Conservation (phyloP, 1,284 basidiomycete genomes). For the Ustilago crameri region DNA sequence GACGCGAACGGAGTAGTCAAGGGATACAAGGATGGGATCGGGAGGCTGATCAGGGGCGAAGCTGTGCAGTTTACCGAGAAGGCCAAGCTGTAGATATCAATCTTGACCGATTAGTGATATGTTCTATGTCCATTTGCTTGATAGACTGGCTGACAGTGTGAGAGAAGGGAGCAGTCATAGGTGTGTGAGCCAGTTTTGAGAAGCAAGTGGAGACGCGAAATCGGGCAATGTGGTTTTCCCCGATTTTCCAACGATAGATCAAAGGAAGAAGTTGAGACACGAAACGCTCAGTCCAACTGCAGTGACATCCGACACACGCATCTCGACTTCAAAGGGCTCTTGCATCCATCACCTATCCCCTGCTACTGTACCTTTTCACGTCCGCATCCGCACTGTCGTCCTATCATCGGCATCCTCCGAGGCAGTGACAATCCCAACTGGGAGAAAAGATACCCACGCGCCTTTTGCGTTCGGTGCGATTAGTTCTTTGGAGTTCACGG, state of each 20-base stretch:
- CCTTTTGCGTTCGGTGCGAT: too few species aligned
- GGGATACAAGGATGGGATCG: conserved; percentile 52
- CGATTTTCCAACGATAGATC: not conserved
- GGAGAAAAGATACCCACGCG: too few species aligned
- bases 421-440: too few species aligned
- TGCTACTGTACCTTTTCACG: not conserved
- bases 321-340: too few species aligned
- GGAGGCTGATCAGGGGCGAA: conserved; percentile 51
- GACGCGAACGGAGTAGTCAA: conserved; percentile 55
- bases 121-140: not conserved
- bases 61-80: conserved; percentile 40
- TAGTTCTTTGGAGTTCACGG: not conserved
- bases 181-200: too few species aligned
- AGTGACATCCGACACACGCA: too few species aligned
- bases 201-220: not conserved
- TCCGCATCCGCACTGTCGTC: not conserved
- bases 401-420: not conserved
- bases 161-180: not conserved
- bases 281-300: not conserved
- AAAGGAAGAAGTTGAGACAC: conserved; percentile 12
- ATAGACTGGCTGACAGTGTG: not conserved
- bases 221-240: not conserved
- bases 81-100: conserved; percentile 23
- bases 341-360: not conserved
- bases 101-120: not conserved